Evolutionary conservation across 345 rosid genomes (phyloP).

Genomic region (Lepidium sativum): DNA sequence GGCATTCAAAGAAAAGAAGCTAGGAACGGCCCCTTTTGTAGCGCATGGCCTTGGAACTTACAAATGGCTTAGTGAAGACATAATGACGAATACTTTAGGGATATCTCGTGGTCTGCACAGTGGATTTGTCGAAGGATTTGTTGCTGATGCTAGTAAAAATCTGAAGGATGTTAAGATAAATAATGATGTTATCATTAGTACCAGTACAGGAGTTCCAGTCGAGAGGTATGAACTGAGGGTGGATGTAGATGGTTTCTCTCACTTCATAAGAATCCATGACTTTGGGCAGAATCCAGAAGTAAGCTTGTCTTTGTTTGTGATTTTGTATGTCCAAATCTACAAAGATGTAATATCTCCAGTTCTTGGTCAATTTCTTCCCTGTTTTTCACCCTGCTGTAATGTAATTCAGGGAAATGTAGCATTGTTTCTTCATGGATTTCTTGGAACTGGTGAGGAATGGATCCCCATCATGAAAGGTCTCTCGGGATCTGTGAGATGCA

Average conservation of each 20-base stretch:
- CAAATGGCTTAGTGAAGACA: constrained; percentile 77
- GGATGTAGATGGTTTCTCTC: constrained; percentile 43
- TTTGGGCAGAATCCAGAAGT: constrained; percentile 42
- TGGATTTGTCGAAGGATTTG: constrained; percentile 59
- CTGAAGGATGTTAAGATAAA: constrained; percentile 55
- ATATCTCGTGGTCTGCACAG: constrained; percentile 37
- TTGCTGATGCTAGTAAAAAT: constrained; percentile 38
- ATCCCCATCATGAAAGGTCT: constrained; percentile 67
- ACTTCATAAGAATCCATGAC: constrained; percentile 43
- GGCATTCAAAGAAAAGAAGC: constrained; percentile 30
- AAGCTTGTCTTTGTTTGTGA: constrained; percentile 27
- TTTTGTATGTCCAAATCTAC: neutral
- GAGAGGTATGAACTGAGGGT: constrained; percentile 37
- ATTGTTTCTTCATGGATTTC: constrained; percentile 84
- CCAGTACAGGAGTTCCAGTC: constrained; percentile 36
- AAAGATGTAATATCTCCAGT: neutral
- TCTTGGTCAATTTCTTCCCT: neutral
- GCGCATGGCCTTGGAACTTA: constrained; percentile 97
- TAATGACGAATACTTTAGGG: constrained; percentile 43
- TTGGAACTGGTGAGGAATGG: constrained; percentile 92
- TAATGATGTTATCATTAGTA: constrained; percentile 33
- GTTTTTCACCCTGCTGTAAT: constrained; percentile 1
- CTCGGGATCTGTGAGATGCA: constrained; percentile 72
- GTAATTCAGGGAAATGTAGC: constrained; percentile 45
- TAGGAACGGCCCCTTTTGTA: constrained; percentile 31